Conservation (phyloP, 768 basidiomycete species). For the Pisolithus marmoratus region DNA sequence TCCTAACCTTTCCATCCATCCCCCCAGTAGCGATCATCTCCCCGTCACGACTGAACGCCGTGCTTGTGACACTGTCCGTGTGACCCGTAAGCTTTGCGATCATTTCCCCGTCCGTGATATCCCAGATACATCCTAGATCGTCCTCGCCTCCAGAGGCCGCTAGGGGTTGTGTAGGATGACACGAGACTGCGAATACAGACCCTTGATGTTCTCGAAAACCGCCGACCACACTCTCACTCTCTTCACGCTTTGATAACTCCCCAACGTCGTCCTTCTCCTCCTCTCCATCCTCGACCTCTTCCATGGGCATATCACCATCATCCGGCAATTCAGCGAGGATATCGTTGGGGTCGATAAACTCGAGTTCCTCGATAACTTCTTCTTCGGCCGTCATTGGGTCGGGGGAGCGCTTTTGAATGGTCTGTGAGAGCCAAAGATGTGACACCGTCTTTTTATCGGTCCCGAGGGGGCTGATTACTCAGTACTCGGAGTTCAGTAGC, state of each 20-base stretch:
- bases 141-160: constrained; percentile 95
- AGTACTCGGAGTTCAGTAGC: too few relatives aligned
- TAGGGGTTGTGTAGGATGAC: constrained; percentile 75
- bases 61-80: constrained; percentile 80
- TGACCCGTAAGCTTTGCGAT: constrained; percentile 88
- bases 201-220: constrained; percentile 58
- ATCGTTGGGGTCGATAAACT: constrained; percentile 64
- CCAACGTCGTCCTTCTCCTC: constrained; percentile 45
- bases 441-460: too few relatives aligned
- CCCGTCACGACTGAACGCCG: constrained; percentile 82
- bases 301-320: constrained; percentile 67
- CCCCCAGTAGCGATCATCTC: constrained; percentile 94
- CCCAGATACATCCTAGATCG: constrained; percentile 92
- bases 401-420: neutral
- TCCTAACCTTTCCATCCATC: constrained; percentile 92
- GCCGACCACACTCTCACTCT: constrained; percentile 55
- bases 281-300: constrained; percentile 44
- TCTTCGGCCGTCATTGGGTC: constrained; percentile 1
- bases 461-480: too few relatives aligned
- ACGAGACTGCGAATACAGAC: constrained; percentile 81
- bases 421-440: too few relatives aligned
- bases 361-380: constrained; percentile 36
- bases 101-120: constrained; percentile 73
- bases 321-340: constrained; percentile 59
- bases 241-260: constrained; percentile 37